Evolutionary conservation across 2,329 filamentous ascomycete genomes (phyloP), one percentile per base, ranked within the genome.

Genomic region (Calonectria fujianensis): DNA sequence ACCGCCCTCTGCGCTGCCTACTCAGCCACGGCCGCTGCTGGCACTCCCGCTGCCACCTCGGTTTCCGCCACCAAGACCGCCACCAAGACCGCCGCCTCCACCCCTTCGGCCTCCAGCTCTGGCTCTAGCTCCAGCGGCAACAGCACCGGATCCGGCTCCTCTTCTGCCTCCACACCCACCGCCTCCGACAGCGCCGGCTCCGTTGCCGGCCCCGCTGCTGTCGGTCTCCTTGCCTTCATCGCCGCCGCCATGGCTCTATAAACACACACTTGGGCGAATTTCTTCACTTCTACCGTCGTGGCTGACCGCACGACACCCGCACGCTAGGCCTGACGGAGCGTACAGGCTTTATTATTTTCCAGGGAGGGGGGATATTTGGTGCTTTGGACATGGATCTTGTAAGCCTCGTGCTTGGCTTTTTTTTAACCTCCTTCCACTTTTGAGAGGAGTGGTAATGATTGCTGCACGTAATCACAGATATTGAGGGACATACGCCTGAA

Each of bases 161-260:
- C 64, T 54, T 76, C 77, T 66, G 66, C 52, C 64, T 35, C 74
- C 57, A 74, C 69, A 66, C 74, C 73, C 14, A 69, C 59, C 39
- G 41, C 35, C 11, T 65, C 72, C n/a, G 68, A 45, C 54, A 48
- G 16, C 61, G 77, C 74, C 37, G 80, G 79, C 27, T 79, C 80
- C n/a, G 51, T 76, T n/a, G 76, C 75, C 24, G 83, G 75, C 51
- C 82, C 81, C 45, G 80, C 78, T 48, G 76, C 78, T n/a, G 82
- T 82, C 29, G 77, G 80, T 13, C 37, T 85, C 11, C 80, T 83
- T 24, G 83, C 83, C 54, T 69, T 84, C 20, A 29, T 84, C 48
- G 84, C 82, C 37, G 82, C 81, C 37, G 80, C 77, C 41, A 39
- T 84, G 70, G 84, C 83, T 76, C 78, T 85, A 79, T 85, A 83